These are phyloP conservation scores for Aspergillus ibericus DNA, from an alignment of 2,329 filamentous ascomycete species.

Conservation along the genomic window DNA sequence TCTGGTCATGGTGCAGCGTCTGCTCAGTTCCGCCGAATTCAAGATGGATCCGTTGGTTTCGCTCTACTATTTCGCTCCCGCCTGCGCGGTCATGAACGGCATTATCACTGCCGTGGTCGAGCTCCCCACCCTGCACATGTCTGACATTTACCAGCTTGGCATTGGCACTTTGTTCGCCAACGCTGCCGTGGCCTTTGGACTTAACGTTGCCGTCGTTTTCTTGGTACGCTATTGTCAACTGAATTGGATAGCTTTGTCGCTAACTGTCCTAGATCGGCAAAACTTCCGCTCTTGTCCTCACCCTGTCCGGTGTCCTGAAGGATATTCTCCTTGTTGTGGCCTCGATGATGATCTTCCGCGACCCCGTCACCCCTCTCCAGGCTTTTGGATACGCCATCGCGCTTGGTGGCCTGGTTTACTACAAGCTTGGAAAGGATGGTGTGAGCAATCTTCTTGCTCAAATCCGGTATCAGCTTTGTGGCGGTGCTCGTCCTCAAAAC, in stretches of 20 bases:
- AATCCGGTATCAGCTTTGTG: not conserved
- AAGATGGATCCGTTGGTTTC: conserved; percentile 87
- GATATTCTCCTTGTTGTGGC: conserved; percentile 75
- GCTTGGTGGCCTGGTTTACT: conserved; percentile 61
- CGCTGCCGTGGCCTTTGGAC: conserved; percentile 70
- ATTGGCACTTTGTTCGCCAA: conserved; percentile 66
- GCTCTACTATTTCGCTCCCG: conserved; percentile 82
- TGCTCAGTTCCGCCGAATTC: conserved; percentile 72
- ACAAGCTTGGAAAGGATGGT: conserved; percentile 55
- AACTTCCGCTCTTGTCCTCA: conserved; percentile 79
- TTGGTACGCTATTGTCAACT: conserved; percentile 57
- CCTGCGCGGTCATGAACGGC: conserved; percentile 75
- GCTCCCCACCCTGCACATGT: conserved; percentile 65
- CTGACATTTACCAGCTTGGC: conserved; percentile 69
- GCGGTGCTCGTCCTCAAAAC: not conserved
- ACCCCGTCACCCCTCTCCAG: conserved; percentile 67
- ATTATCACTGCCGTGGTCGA: conserved; percentile 66
- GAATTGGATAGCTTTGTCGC: not conserved
- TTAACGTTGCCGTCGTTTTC: conserved; percentile 79
- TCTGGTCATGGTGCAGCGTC: conserved; percentile 77
- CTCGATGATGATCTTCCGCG: conserved; percentile 74
- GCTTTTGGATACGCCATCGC: conserved; percentile 74
- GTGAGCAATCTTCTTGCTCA: not conserved
- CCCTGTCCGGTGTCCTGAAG: conserved; percentile 78
- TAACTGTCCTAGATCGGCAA: conserved; percentile 67